Base-by-base conservation (phyloP, 2,329 filamentous ascomycete genomes). In the Cylindrodendrum hubeiense region DNA sequence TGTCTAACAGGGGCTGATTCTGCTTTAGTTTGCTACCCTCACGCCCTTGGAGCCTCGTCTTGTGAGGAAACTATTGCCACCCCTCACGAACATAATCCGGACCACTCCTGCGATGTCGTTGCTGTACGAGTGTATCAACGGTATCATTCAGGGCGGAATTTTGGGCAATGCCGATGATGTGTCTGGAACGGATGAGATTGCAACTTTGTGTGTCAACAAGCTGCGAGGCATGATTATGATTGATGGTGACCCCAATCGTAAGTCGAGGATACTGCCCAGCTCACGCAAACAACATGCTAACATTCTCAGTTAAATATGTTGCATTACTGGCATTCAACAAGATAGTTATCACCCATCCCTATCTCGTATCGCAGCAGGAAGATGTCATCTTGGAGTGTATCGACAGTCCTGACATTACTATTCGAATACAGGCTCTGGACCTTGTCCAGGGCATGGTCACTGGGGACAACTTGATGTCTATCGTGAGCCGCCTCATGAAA, bases 81-180 rank as follows among this genome's bases (percentile, higher is more conserved):
- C 96, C 17, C 83, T 99, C 66, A 97, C 94, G 1, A 94, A 93
- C 71, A 91, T 99, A 51, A 98, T 99, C 69, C 91, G 93, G 72
- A 97, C 95, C 1, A 99, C 96, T 0, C 92, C 93, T 5, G 96
- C 96, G 28, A 98, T 98, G 96, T 98, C 96, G n/a, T 82, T 99
- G 28, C 83, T 98, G 6, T 99, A 99, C 74, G 96, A 99, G 80
- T 99, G 96, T 77, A 98, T 99, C 80, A 98, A 97, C 78, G 96
- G 96, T 24, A 97, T 99, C 67, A 97, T 99, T 64, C 95, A 98
- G 78, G 96, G 96, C 28, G 96, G 96, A 0, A 97, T 99, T 62
- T 83, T 99, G 53, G 93, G 94, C 33, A 93, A 91, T 47, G 90
- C 91, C 28, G 93, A 95, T 69, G 93, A 93, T 57, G 89, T 90